Conservation (phyloP, 805 yeast species). For the Spathaspora arborariae region DNA sequence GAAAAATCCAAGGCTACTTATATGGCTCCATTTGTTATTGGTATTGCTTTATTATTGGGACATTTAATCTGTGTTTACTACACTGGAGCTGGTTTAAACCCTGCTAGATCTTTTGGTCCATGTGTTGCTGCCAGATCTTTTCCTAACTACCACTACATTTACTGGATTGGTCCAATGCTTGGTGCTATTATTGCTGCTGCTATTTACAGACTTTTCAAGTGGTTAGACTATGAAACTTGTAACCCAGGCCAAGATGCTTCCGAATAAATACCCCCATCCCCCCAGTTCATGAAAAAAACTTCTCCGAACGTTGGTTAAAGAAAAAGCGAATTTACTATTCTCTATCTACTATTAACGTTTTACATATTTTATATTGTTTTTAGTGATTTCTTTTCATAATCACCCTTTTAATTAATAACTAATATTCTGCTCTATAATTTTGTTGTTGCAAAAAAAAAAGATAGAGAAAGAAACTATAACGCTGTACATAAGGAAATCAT, state of each 20-base stretch:
- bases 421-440: too few relatives aligned
- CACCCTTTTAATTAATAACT: neutral
- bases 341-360: neutral
- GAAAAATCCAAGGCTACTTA: constrained; percentile 74
- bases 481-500: too few relatives aligned
- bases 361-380: neutral
- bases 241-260: constrained; percentile 70
- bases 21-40: constrained; percentile 81
- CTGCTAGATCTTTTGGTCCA: constrained; percentile 88
- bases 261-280: constrained; percentile 21
- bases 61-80: constrained; percentile 77
- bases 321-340: neutral
- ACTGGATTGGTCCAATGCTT: constrained; percentile 84
- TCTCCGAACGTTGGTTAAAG: neutral
- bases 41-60: constrained; percentile 75
- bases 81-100: constrained; percentile 91
- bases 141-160: constrained; percentile 87
- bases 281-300: neutral
- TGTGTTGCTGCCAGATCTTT: constrained; percentile 66
- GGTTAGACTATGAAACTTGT: constrained; percentile 55
- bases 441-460: too few relatives aligned
- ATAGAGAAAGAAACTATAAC: too few relatives aligned
- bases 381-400: neutral
- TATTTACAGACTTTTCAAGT: constrained; percentile 63
- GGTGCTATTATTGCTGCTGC: constrained; percentile 67